Percentiles rank a stretch among this genome's conserved stretches.
phyloP scores from a whole-genome alignment of 83 land plant genomes.

The Thuja plicata region DNA sequence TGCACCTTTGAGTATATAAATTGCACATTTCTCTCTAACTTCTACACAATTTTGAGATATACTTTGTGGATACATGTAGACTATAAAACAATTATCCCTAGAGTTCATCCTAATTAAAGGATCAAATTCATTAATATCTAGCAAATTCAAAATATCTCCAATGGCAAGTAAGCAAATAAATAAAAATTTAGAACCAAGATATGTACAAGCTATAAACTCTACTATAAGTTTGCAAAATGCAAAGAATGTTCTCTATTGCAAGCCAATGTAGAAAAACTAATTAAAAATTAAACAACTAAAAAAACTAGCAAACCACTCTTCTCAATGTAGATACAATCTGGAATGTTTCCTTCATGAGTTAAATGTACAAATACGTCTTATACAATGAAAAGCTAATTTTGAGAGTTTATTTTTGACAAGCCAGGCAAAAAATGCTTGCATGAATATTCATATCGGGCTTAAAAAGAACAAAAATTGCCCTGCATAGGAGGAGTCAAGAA shows the following conservation, averaged over 20 bases:
- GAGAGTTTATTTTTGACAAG: neutral
- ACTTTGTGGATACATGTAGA: no score
- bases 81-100: no score
- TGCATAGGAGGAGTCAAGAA: neutral
- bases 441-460: neutral
- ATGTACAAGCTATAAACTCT: neutral
- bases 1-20: no score
- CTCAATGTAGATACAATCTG: neutral
- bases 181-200: no score
- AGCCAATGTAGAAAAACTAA: no score
- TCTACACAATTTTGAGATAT: no score
- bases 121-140: no score
- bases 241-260: neutral
- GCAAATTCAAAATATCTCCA: neutral
- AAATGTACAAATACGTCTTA: neutral
- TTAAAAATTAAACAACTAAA: no score
- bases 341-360: neutral
- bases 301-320: neutral
- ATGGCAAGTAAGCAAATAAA: neutral
- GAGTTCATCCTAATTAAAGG: no score
- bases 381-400: neutral
- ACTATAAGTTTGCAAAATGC: neutral
- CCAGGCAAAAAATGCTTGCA: constrained; percentile 9
- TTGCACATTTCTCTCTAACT: no score
- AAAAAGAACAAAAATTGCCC: neutral